Evolutionary conservation across 257 asterid genomes (phyloP).

Genomic region (Petunia axillaris): DNA sequence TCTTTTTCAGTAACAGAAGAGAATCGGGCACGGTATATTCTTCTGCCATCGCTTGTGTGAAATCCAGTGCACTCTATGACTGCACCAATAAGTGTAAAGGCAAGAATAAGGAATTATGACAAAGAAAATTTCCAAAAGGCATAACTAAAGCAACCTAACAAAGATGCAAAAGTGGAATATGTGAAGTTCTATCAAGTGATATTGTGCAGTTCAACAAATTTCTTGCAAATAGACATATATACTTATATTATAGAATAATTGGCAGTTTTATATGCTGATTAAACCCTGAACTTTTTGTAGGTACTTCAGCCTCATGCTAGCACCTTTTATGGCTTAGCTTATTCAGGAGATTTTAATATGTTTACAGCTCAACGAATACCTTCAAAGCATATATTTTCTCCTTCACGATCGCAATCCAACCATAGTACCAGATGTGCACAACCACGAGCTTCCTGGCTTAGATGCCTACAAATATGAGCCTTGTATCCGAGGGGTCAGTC

Average conservation of each 20-base stretch:
- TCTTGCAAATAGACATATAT: not conserved
- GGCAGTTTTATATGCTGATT: not conserved
- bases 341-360: not conserved
- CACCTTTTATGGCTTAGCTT: not conserved
- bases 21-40: conserved; percentile 82
- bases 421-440: conserved; percentile 79
- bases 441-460: conserved; percentile 90
- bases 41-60: conserved; percentile 59
- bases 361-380: conserved; percentile 43
- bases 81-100: conserved; percentile 42
- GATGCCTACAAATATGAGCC: conserved; percentile 94
- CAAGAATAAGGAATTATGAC: conserved; percentile 19
- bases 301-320: conserved; percentile 1
- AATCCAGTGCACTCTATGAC: conserved; percentile 83
- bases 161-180: conserved; percentile 6
- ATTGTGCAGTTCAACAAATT: not conserved
- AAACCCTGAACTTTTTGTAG: not conserved
- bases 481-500: conserved; percentile 47
- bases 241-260: not conserved
- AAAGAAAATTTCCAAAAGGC: not conserved
- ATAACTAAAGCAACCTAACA: not conserved
- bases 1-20: conserved; percentile 93
- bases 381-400: conserved; percentile 98
- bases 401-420: conserved; percentile 98
- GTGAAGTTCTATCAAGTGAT: conserved; percentile 10